phyloP scores from a whole-genome alignment of 257 asterid genomes.

The Solanum gandarillasii region DNA sequence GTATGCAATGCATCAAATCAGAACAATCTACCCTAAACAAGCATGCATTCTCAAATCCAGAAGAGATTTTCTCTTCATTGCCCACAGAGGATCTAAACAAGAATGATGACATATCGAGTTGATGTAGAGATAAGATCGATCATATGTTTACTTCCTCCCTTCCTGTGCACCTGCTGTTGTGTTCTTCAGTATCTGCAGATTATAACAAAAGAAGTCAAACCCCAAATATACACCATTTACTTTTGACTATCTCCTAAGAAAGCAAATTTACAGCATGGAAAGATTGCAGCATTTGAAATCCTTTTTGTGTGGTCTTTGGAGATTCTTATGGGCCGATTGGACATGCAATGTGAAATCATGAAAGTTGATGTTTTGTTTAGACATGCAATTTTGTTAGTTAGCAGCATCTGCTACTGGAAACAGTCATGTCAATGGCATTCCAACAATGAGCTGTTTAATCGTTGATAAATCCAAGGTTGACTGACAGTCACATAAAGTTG shows the following conservation, averaged over 20 bases:
- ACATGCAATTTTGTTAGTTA: neutral
- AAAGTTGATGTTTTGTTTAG: neutral
- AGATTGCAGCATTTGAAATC: neutral
- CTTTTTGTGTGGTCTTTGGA: neutral
- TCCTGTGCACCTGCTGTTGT: slow-evolving; percentile 44
- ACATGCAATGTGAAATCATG: neutral
- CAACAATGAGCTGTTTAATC: neutral
- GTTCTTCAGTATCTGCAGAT: slow-evolving; percentile 43
- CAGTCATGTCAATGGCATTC: neutral
- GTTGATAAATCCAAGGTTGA: neutral
- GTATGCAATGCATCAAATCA: neutral
- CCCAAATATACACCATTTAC: neutral
- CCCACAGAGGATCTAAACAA: neutral
- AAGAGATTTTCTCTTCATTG: neutral
- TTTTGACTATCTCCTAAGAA: neutral
- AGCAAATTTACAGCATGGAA: neutral
- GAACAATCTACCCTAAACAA: neutral
- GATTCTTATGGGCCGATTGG: neutral
- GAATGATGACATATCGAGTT: neutral
- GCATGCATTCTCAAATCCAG: neutral
- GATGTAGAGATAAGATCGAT: neutral
- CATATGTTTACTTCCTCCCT: slow-evolving; percentile 23
- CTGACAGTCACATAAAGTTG: neutral
- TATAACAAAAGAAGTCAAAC: neutral
- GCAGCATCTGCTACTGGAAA: neutral